Base-by-base conservation (phyloP, 257 asterid genomes). In the Forsythia suspensa region DNA sequence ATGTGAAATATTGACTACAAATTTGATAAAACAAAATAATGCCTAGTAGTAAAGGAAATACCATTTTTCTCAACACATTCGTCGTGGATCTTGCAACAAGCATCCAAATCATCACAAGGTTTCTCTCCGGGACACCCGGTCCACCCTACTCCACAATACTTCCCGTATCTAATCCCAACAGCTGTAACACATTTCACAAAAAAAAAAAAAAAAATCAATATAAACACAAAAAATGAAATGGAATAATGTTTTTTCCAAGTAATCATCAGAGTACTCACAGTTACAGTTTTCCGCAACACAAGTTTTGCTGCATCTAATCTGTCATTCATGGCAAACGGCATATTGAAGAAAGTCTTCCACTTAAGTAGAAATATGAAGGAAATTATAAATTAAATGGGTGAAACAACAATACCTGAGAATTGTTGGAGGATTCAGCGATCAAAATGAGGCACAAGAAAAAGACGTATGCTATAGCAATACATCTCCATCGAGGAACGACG, bases 131-230 rank as follows among this genome's bases (percentile, higher is more conserved):
- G 88, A 77, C 98, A 94, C 40, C 98, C 98, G 2, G 89, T 88
- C 97, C 97, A 92, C 37, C 97, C 98, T 51, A 94, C 97, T 70
- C 98, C 98, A 48, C 98, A 94, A 82, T 88, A 94, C 91, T 94
- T 94, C 63, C 97, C 98, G 44, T 94, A 94, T 85, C 86, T 92
- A 75, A 94, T 94, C 76, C 92, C 95, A 72, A 92, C 82, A 2
- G 97, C 97, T 91, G 80, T 46, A 66, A 77, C 81, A 82, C 42
- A 82, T 78, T 66, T 42, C 4, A 29, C 34, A 29, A 1, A 29
- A 29, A 29, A 43, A 40, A 8, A 20, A 48, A 13, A 68, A 21
- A 2, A 15, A 76, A 68, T 20, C 21, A 72, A 73, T 29, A 16
- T 67, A 68, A 72, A 59, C 74, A 24, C 72, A 39, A 29, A 34